These are phyloP conservation scores for Mucor velutinosus DNA, from an alignment of 371 early-diverging fungal genomes.

Conservation along the genomic window DNA sequence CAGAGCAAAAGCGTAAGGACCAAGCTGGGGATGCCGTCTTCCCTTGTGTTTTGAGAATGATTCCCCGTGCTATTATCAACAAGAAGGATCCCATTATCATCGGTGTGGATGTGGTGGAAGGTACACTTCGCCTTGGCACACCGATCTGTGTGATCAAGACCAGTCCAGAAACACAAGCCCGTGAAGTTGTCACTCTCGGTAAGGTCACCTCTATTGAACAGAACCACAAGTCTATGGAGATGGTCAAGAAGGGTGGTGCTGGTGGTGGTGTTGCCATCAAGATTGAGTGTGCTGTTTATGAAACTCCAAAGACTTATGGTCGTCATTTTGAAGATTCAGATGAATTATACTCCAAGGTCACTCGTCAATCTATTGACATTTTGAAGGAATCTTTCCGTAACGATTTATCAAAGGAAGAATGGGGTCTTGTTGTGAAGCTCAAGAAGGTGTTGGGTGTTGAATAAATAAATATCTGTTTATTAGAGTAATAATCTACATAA, in stretches of 20 bases:
- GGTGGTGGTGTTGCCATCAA: constrained; percentile 95
- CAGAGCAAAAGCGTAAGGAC: constrained; percentile 88
- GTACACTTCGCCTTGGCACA: constrained; percentile 91
- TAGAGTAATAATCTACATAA: neutral
- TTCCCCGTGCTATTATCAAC: constrained; percentile 96
- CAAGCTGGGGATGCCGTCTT: constrained; percentile 92
- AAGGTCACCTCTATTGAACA: constrained; percentile 96
- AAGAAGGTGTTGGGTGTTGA: constrained; percentile 66
- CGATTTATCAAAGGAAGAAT: constrained; percentile 94
- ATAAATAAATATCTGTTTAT: constrained; percentile 18
- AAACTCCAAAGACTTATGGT: constrained; percentile 91
- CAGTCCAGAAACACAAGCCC: constrained; percentile 74
- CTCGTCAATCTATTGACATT: constrained; percentile 95
- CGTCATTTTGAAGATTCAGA: constrained; percentile 95
- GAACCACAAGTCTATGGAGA: constrained; percentile 90
- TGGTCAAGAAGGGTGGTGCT: constrained; percentile 85
- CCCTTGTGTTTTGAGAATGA: constrained; percentile 95
- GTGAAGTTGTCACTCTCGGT: constrained; percentile 83
- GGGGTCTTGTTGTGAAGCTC: constrained; percentile 85
- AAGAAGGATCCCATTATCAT: constrained; percentile 97
- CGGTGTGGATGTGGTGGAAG: constrained; percentile 97
- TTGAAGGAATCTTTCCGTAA: constrained; percentile 96
- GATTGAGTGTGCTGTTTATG: constrained; percentile 90
- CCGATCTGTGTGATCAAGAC: constrained; percentile 93
- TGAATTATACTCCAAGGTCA: constrained; percentile 80